Evolutionary conservation across 1,284 basidiomycete genomes (phyloP).

Genomic region (Trametes pubescens): DNA sequence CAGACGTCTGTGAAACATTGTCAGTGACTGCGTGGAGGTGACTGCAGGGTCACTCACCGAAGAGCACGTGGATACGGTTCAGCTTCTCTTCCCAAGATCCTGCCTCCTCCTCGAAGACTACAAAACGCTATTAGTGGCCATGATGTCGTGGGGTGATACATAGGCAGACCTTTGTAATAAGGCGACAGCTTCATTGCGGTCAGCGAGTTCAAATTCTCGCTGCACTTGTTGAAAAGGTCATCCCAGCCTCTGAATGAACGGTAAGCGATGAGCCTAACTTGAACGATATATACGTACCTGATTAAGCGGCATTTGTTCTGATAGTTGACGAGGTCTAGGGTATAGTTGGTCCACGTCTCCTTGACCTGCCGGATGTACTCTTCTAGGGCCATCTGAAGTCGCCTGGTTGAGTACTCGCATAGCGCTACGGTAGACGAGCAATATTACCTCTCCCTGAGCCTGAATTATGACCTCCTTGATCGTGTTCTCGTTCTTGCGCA

Average conservation of each 20-base stretch:
- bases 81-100: slow-evolving; percentile 95
- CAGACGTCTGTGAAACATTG: slow-evolving; percentile 79
- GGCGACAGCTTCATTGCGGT: slow-evolving; percentile 97
- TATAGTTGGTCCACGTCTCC: slow-evolving; percentile 97
- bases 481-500: slow-evolving; percentile 89
- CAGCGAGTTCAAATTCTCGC: slow-evolving; percentile 95
- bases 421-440: neutral
- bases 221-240: slow-evolving; percentile 95
- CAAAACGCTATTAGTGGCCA: neutral
- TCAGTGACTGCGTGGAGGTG: neutral
- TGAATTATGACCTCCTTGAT: slow-evolving; percentile 97
- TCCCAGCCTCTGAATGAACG: slow-evolving; percentile 86
- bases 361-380: slow-evolving; percentile 96
- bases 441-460: slow-evolving; percentile 92
- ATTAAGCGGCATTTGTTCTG: slow-evolving; percentile 99
- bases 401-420: neutral
- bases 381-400: slow-evolving; percentile 84
- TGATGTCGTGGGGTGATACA: neutral
- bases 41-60: slow-evolving; percentile 64
- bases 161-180: slow-evolving; percentile 84
- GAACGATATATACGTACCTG: slow-evolving; percentile 55
- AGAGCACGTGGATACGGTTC: slow-evolving; percentile 94
- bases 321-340: slow-evolving; percentile 96
- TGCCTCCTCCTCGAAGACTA: slow-evolving; percentile 95
- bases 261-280: neutral